Percentiles rank a stretch among this genome's conserved stretches.
These are phyloP conservation scores for Suillus subalutaceus DNA, from an alignment of 768 basidiomycete species.

Conservation along the genomic window DNA sequence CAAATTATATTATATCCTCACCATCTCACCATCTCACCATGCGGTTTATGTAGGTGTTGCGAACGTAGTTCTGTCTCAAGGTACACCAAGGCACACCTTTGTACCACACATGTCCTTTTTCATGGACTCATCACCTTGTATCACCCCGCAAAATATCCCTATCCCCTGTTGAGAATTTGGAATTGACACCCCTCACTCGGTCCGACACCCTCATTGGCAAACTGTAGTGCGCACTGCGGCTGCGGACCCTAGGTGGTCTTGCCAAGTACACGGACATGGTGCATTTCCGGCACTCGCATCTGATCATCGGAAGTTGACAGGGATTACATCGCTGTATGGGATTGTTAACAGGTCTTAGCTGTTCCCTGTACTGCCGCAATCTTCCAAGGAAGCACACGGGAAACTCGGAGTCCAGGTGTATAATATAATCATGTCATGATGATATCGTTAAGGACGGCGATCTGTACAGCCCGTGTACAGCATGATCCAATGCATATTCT, in stretches of 20 bases:
- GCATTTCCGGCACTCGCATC: background rate
- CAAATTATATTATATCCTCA: background rate
- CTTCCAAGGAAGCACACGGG: background rate
- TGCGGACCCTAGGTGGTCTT: background rate
- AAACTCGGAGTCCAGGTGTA: background rate
- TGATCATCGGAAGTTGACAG: background rate
- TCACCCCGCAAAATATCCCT: background rate
- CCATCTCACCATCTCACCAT: background rate
- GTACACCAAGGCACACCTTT: background rate
- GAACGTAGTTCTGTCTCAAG: background rate
- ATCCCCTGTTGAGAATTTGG: background rate
- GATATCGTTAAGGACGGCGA: slow-evolving; percentile 1
- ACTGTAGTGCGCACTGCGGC: background rate
- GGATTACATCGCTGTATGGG: background rate
- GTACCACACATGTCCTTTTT: background rate
- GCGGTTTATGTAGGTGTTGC: background rate
- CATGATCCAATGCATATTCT: background rate
- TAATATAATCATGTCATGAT: background rate
- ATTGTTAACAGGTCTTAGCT: background rate
- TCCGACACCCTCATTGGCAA: background rate
- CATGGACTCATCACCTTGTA: background rate
- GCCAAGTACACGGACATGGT: background rate
- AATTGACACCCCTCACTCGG: background rate
- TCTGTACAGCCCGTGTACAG: background rate
- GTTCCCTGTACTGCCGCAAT: background rate